Evolutionary conservation across 2,329 filamentous ascomycete species (phyloP).

Genomic region (Fusarium solani-melongenae): DNA sequence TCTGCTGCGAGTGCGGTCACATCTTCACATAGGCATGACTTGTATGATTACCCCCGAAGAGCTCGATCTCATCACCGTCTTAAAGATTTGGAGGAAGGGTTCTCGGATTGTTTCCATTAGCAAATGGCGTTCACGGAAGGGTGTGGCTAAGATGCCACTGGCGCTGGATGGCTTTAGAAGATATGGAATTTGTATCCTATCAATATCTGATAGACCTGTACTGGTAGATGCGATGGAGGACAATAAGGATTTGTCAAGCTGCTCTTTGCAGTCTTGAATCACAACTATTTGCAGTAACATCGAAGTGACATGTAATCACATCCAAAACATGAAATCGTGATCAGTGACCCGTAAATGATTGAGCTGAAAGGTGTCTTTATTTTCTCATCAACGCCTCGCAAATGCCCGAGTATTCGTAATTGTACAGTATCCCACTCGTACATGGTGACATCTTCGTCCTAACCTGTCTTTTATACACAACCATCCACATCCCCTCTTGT

Average conservation of each 20-base stretch:
- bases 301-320: constrained; percentile 12
- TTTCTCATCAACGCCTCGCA: constrained; percentile 49
- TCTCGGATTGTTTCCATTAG: constrained; percentile 32
- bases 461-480: constrained; percentile 30
- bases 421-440: constrained; percentile 47
- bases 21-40: constrained; percentile 72
- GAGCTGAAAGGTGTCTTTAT: constrained; percentile 42
- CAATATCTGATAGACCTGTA: constrained; percentile 3
- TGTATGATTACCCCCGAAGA: constrained; percentile 40
- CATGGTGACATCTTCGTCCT: constrained; percentile 14
- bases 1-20: constrained; percentile 93
- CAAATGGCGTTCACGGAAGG: constrained; percentile 38
- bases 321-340: background rate
- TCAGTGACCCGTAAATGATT: constrained; percentile 11
- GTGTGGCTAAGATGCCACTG: constrained; percentile 21
- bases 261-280: constrained; percentile 11
- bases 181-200: constrained; percentile 31
- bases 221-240: background rate
- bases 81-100: constrained; percentile 28
- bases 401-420: constrained; percentile 49
- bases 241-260: constrained; percentile 5
- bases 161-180: constrained; percentile 21
- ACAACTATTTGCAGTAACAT: background rate
- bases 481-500: background rate
- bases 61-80: constrained; percentile 16